phyloP scores from a whole-genome alignment of 176 grass and related monocot genomes.

The Ensete glaucum region DNA sequence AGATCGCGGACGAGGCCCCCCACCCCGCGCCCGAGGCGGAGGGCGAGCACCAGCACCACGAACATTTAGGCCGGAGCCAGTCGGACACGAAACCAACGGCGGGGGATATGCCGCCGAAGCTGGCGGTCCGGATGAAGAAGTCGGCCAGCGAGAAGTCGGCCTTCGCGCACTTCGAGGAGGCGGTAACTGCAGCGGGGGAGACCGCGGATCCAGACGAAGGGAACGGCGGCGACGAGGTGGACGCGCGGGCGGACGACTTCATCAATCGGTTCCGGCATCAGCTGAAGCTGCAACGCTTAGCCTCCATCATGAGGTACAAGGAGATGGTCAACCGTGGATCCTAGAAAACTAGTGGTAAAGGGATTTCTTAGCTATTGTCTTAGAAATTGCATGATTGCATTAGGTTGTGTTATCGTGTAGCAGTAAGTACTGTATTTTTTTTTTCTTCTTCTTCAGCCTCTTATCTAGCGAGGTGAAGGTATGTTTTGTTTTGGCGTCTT shows the following conservation, averaged over 20 bases:
- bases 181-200: constrained; percentile 15
- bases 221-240: constrained; percentile 42
- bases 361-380: background rate
- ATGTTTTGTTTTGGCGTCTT: too few relatives aligned
- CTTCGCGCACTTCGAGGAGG: constrained; percentile 54
- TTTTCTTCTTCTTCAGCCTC: too few relatives aligned
- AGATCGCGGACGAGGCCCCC: background rate
- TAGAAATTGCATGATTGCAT: background rate
- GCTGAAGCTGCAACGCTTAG: constrained; percentile 76
- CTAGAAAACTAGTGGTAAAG: background rate
- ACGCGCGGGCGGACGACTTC: constrained; percentile 80
- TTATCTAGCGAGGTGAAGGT: too few relatives aligned
- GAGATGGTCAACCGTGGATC: constrained; percentile 49
- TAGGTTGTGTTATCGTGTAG: too few relatives aligned
- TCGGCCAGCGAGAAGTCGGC: constrained; percentile 66
- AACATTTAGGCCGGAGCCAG: constrained; percentile 40
- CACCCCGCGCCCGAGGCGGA: background rate
- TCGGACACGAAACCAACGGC: constrained; percentile 37
- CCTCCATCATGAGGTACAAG: constrained; percentile 65
- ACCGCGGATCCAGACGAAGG: background rate
- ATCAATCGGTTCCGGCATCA: constrained; percentile 76
- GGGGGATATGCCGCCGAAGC: constrained; percentile 12
- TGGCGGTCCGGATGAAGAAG: constrained; percentile 56
- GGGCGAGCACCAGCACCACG: background rate
- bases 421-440: too few relatives aligned